Percentiles rank a stretch among this genome's conserved stretches.
These are phyloP conservation scores for Globisporangium heterothallicum DNA, from an alignment of 352 stramenopile species.

Conservation along the genomic window DNA sequence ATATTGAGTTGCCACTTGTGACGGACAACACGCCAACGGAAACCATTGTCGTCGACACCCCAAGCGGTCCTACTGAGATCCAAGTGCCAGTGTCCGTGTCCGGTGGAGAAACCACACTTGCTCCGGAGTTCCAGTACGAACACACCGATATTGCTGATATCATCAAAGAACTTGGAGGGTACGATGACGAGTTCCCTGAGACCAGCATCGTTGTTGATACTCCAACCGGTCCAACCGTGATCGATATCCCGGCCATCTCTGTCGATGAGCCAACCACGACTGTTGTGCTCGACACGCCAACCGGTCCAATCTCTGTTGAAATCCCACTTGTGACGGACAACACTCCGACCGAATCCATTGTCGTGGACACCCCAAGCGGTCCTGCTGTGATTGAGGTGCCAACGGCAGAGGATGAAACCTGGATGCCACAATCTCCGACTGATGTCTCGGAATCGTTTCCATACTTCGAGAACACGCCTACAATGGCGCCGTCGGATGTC, in stretches of 20 bases:
- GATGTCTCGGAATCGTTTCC: no score
- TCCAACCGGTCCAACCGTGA: not conserved
- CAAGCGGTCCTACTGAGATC: not conserved
- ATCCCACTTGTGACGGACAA: not conserved
- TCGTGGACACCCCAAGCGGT: slow-evolving; percentile 5
- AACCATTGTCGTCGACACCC: not conserved
- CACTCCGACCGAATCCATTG: not conserved
- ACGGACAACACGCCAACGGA: not conserved
- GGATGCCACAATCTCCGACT: no score
- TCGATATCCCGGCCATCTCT: not conserved
- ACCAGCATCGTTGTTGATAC: not conserved
- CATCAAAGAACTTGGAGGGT: not conserved
- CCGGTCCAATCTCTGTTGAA: not conserved
- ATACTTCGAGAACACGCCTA: no score
- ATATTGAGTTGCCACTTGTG: not conserved
- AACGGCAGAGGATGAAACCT: no score
- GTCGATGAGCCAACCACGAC: slow-evolving; percentile 3
- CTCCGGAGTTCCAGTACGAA: not conserved
- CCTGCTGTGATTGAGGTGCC: slow-evolving; percentile 2
- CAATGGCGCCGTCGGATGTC: no score
- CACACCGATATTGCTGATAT: not conserved
- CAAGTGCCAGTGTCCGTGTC: not conserved
- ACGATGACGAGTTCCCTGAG: not conserved
- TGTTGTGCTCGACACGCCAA: slow-evolving; percentile 5
- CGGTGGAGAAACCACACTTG: not conserved